Evolutionary conservation across 192 early-diverging fungal species (phyloP).

Genomic region (Gonapodya sp.): DNA sequence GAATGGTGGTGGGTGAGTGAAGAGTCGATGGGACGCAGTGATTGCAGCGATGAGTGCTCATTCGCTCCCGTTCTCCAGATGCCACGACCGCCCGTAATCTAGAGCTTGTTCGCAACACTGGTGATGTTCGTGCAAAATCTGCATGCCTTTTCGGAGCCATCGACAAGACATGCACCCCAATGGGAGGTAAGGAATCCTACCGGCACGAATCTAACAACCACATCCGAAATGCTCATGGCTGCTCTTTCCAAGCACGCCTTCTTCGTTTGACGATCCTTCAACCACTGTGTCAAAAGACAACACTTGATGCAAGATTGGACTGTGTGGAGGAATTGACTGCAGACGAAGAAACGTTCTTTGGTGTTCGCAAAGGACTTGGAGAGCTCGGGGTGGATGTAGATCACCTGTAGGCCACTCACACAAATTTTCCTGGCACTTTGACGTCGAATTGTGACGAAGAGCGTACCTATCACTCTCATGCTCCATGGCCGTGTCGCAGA

Average conservation of each 20-base stretch:
- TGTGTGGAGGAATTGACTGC: neutral
- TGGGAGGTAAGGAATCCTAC: neutral
- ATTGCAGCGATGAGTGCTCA: neutral
- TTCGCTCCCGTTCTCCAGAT: neutral
- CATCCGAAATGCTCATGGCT: too few species aligned
- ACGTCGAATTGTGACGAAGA: neutral
- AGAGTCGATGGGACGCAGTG: neutral
- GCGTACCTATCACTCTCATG: slow-evolving; percentile 8
- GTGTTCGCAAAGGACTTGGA: neutral
- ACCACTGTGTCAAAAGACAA: neutral
- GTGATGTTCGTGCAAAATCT: neutral
- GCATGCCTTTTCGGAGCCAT: neutral
- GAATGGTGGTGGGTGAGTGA: neutral
- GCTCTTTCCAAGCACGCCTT: neutral
- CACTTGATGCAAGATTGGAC: neutral
- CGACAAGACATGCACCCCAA: neutral
- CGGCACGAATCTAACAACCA: neutral
- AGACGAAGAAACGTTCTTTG: neutral
- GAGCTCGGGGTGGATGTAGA: neutral
- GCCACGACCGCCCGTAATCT: neutral
- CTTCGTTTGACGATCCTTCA: slow-evolving; percentile 7
- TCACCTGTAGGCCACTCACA: neutral
- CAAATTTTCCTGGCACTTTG: too few species aligned
- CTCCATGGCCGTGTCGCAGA: neutral
- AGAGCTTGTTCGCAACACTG: neutral